These are phyloP conservation scores for Pseudomassariella vexata DNA, from an alignment of 2,329 filamentous ascomycete species.

Conservation along the genomic window DNA sequence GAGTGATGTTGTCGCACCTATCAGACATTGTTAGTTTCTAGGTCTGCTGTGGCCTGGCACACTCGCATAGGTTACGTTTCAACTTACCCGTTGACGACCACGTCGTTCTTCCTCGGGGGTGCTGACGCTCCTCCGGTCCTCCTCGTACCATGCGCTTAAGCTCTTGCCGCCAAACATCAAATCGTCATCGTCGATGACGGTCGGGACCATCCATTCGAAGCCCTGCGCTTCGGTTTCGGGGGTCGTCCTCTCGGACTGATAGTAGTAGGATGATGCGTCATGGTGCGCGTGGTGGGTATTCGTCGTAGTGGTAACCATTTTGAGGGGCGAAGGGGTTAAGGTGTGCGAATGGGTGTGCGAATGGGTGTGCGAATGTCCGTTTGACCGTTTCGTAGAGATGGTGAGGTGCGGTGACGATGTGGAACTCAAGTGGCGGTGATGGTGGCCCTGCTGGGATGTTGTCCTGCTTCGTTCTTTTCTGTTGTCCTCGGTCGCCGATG, in stretches of 20 bases:
- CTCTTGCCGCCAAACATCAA: conserved; percentile 56
- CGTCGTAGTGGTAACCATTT: conserved; percentile 25
- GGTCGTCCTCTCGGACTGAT: conserved; percentile 17
- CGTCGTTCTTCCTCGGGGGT: conserved; percentile 33
- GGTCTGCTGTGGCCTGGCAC: too few relatives aligned
- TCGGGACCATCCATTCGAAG: conserved; percentile 44
- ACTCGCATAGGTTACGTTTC: too few relatives aligned
- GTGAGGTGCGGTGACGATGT: conserved; percentile 6
- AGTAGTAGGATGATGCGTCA: conserved; percentile 22
- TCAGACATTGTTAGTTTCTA: conserved; percentile 7
- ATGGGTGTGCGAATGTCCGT: conserved; percentile 2
- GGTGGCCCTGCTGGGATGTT: conserved; percentile 16
- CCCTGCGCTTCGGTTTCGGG: conserved; percentile 18
- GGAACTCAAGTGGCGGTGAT: conserved; percentile 5
- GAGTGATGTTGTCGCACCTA: conserved; percentile 18
- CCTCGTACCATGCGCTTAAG: conserved; percentile 54
- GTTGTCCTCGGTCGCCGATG: conserved; percentile 21
- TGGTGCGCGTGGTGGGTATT: conserved; percentile 16
- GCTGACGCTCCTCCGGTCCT: conserved; percentile 43
- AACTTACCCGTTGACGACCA: conserved; percentile 31
- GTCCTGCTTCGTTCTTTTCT: conserved; percentile 19
- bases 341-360: conserved; percentile 13
- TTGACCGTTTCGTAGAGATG: conserved; percentile 5
- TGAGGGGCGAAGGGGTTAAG: conserved; percentile 23
- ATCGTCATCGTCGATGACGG: conserved; percentile 55